A percentile compares a stretch with the other conserved stretches of the same genome.
These are phyloP conservation scores for Pyrus pyrifolia DNA, from an alignment of 306 rosid species.

Conservation along the genomic window DNA sequence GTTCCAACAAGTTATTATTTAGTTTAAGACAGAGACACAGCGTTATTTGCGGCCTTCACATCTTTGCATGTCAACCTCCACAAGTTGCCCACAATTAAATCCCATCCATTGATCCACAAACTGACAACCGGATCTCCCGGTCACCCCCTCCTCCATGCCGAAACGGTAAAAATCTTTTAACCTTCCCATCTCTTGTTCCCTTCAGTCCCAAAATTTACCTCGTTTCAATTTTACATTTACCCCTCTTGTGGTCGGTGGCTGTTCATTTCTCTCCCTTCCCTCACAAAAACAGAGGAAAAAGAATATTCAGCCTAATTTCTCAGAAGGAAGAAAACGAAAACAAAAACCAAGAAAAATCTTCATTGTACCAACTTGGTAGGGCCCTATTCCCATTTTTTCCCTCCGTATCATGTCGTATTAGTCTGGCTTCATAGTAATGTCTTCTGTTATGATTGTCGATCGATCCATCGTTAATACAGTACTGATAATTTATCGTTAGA, in stretches of 20 bases:
- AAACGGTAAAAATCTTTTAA: background rate
- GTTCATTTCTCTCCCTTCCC: background rate
- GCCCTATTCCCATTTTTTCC: background rate
- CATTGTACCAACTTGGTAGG: background rate
- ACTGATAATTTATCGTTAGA: too few species aligned
- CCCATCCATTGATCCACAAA: constrained; percentile 7
- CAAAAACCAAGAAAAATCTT: background rate
- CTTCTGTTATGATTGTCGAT: background rate
- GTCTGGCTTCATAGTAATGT: background rate
- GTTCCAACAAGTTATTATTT: background rate
- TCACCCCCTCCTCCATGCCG: background rate
- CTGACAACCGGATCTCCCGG: constrained; percentile 20
- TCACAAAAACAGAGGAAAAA: background rate
- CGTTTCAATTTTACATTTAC: background rate
- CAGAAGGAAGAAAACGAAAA: background rate
- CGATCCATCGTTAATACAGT: too few species aligned
- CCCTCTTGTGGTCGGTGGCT: background rate
- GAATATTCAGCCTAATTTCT: background rate
- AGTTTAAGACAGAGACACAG: background rate
- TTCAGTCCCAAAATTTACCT: background rate
- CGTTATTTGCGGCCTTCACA: constrained; percentile 1
- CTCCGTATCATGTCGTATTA: background rate
- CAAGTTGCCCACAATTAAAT: background rate
- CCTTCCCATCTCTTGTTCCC: background rate
- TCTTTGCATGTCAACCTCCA: background rate